Base-by-base conservation (phyloP, 495 filamentous ascomycete species). In the Aspergillus sparsus region DNA sequence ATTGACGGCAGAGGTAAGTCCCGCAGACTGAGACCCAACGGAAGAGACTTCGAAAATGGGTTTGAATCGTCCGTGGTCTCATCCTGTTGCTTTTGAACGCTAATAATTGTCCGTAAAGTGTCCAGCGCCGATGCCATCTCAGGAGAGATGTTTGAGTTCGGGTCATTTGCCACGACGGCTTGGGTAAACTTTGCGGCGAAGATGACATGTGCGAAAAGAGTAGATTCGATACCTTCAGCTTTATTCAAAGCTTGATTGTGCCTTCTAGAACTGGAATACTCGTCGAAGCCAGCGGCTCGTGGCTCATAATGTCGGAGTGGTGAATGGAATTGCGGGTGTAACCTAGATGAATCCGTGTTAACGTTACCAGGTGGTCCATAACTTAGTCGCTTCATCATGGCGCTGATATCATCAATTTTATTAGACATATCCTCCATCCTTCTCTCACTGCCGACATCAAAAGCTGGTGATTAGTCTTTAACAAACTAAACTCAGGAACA, bases 341-440 rank as follows among this genome's bases (percentile, higher is more conserved):
- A 9, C 2, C 37, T n/a, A 9, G n/a, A 10, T n/a, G 6, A 41
- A 16, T 33, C 16, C 37, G 10, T 32, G 44, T 39, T 42, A 13
- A 2, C 15, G 18, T 31, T 56, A 45, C 18, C n/a, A n/a, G n/a
- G 49, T 39, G 39, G 49, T n/a, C 53, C 49, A 53, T 62, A 21
- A 47, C 15, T 62, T 7, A 58, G 53, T n/a, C 9, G 31, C 16
- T n/a, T 54, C 39, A 62, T 57, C 49, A 13, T 57, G 47, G 45
- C 35, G 49, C 55, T 58, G 49, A 62, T 45, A 36, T 56, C 59
- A 12, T 62, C 59, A 10, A 62, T 50, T 34, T 62, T 62, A 21
- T 37, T 55, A 7, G 53, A 55, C 3, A 41, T 41, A n/a, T 42
- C 44, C 45, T 34, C n/a, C 53, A 45, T 62, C 45, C 53, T 50